Evolutionary conservation across 352 stramenopile genomes (phyloP), one percentile per base, ranked within the genome.

Genomic region (Globisporangium mamillatum): DNA sequence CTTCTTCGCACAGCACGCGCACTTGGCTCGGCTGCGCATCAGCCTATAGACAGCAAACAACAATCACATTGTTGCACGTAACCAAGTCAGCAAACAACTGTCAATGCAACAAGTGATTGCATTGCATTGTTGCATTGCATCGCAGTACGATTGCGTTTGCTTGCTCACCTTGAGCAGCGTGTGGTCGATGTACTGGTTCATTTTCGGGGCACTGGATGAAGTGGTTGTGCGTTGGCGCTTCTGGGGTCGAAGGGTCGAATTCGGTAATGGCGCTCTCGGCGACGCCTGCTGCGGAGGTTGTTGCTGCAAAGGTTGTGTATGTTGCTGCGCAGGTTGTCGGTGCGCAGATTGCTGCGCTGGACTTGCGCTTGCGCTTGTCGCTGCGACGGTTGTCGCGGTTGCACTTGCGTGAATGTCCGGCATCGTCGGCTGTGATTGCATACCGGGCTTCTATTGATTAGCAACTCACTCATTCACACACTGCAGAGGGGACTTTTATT

Each of bases 111-210:
- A 34, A 4, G 18, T 32, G 25, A 22, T 4, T 29, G 20, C 48
- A 55, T 18, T 59, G 24, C 27, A 32, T 29, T 66, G 29, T 48
- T 44, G 36, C 36, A 14, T 44, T 32, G 29, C 29, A 32, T 32
- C 10, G 34, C 34, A 41, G 9, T 41, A 56, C 27, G 29, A 9
- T 36, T 38, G 34, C 60, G 27, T 27, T 48, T 29, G 25, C 34
- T 34, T 58, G 29, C 29, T 32, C 29, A 89, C 78, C 80, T 93
- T 93, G 64, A 94, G 87, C 36, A 96, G 74, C 55, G 88, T 95
- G 70, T 95, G 88, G 72, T 95, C 88, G 55, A 95, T 88, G 59
- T 68, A 79, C 66, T 76, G 72, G 74, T 89, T 88, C 78, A 90
- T 86, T 29, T 10, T 66, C 18, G 32, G 20, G n/a, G 48, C 48